phyloP scores from a whole-genome alignment of 306 rosid genomes.

The Canavalia ensiformis region DNA sequence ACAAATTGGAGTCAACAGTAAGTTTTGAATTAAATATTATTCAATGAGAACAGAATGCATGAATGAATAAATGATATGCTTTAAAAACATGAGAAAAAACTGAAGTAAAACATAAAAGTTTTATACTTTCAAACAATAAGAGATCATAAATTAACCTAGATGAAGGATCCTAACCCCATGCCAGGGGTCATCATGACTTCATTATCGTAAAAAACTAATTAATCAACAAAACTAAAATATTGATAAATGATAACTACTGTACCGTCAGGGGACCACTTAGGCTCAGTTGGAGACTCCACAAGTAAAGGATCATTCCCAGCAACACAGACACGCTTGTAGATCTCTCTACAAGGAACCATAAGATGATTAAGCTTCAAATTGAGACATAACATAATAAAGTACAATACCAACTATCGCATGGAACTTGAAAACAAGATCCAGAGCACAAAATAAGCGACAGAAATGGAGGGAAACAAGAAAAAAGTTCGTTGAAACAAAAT shows the following conservation, averaged over 20 bases:
- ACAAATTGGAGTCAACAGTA: conserved; percentile 35
- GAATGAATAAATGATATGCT: conserved; percentile 13
- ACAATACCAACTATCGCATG: background rate
- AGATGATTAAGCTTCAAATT: conserved; percentile 40
- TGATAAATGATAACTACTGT: background rate
- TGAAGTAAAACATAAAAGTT: background rate
- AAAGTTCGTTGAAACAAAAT: conserved; percentile 12
- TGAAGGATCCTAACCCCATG: background rate
- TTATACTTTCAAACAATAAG: background rate
- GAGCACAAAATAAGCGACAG: conserved; percentile 24
- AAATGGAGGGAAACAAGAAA: conserved; percentile 21
- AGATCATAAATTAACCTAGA: conserved; percentile 19
- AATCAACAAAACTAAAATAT: conserved; percentile 34
- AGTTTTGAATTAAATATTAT: conserved; percentile 21
- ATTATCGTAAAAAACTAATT: conserved; percentile 1
- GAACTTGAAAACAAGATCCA: conserved; percentile 22
- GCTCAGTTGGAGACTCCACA: conserved; percentile 93
- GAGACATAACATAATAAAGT: background rate
- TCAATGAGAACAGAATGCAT: background rate
- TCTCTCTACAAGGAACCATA: conserved; percentile 64
- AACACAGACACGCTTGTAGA: conserved; percentile 68
- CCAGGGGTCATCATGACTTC: conserved; percentile 15
- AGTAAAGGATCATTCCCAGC: conserved; percentile 74
- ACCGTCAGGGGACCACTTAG: conserved; percentile 97
- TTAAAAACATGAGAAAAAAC: conserved; percentile 17